Percentiles rank a stretch among this genome's conserved stretches.
These are phyloP conservation scores for Pyracantha coccinea DNA, from an alignment of 331 rosid genomes.

Conservation along the genomic window DNA sequence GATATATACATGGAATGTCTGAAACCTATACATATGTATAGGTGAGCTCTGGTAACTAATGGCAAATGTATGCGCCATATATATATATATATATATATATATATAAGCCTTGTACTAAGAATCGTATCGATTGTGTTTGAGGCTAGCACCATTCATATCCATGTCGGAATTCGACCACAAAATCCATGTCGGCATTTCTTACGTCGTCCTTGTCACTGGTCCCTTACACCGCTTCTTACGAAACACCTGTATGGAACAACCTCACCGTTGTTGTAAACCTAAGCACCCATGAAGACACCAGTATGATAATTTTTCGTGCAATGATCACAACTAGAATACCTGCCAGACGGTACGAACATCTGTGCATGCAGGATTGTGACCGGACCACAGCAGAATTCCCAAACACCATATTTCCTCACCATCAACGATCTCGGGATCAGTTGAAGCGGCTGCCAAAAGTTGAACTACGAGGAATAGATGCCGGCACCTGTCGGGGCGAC, in stretches of 20 bases:
- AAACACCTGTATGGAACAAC: neutral
- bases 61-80: too few species aligned
- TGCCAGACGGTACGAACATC: neutral
- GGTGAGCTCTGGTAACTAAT: neutral
- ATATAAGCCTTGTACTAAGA: too few species aligned
- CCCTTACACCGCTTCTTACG: neutral
- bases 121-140: too few species aligned
- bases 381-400: neutral
- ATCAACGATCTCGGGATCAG: slow-evolving; percentile 16
- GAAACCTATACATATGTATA: slow-evolving; percentile 3
- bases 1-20: neutral
- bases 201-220: neutral
- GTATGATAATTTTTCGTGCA: neutral
- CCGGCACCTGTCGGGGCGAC: slow-evolving; percentile 45
- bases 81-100: too few species aligned
- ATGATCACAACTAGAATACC: neutral
- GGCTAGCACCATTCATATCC: too few species aligned
- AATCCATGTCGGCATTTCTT: too few species aligned
- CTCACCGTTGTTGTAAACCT: neutral
- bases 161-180: too few species aligned
- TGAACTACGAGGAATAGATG: slow-evolving; percentile 51
- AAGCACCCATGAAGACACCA: neutral
- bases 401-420: neutral
- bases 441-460: slow-evolving; percentile 56
- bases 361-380: neutral